Evolutionary conservation across 1,139 yeast species (phyloP).

Genomic region (Candida sp.): DNA sequence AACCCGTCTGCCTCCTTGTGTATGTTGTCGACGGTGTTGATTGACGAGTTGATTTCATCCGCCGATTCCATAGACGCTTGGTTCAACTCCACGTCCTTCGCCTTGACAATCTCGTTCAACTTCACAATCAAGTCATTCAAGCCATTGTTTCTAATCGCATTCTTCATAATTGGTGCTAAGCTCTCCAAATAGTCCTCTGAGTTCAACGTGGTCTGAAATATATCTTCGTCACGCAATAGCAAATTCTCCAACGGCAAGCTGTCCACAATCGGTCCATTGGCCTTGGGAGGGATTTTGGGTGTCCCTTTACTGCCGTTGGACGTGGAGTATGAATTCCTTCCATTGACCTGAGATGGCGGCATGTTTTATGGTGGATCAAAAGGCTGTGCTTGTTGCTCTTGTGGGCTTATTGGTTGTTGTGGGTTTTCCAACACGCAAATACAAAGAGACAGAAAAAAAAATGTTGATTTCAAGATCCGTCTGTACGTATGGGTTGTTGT

Average conservation of each 20-base stretch:
- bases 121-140: constrained; percentile 60
- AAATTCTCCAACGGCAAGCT: constrained; percentile 44
- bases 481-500: not conserved
- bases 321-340: not conserved
- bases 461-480: not conserved
- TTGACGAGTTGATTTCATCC: constrained; percentile 55
- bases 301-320: not conserved
- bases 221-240: constrained; percentile 48
- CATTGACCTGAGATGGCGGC: constrained; percentile 9
- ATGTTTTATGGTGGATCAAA: not conserved
- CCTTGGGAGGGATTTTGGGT: not conserved
- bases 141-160: constrained; percentile 61
- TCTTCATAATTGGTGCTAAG: constrained; percentile 77
- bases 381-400: not conserved
- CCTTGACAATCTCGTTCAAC: constrained; percentile 59
- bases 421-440: not conserved
- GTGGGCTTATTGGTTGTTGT: not conserved
- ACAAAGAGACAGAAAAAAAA: not conserved
- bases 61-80: constrained; percentile 66
- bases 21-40: constrained; percentile 61
- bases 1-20: constrained; percentile 57
- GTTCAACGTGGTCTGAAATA: constrained; percentile 51
- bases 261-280: constrained; percentile 18
- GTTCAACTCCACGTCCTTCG: constrained; percentile 69
- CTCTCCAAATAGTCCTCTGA: constrained; percentile 82